A percentile compares a stretch with the other conserved stretches of the same genome.
These are phyloP conservation scores for Suillus hirtellus DNA, from an alignment of 768 basidiomycete genomes.

Conservation along the genomic window DNA sequence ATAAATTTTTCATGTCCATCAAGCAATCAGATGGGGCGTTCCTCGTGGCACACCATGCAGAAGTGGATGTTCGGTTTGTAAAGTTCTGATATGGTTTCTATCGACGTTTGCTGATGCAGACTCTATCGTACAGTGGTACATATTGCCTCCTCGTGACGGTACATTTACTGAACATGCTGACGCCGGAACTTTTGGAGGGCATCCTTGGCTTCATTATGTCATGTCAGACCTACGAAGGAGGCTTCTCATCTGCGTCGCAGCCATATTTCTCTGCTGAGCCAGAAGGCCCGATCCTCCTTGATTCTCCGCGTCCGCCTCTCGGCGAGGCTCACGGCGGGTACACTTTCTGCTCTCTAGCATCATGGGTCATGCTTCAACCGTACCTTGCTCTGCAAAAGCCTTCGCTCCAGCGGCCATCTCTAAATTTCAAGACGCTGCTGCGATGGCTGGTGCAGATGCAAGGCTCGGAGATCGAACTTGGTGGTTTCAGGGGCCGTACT, in stretches of 20 bases:
- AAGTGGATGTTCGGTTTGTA: constrained; percentile 89
- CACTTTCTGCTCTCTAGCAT: constrained; percentile 89
- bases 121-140: constrained; percentile 66
- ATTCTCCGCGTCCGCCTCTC: constrained; percentile 65
- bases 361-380: constrained; percentile 76
- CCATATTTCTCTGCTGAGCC: constrained; percentile 51
- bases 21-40: constrained; percentile 95
- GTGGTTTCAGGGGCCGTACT: constrained; percentile 90
- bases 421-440: constrained; percentile 62
- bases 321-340: constrained; percentile 99
- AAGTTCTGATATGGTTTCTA: neutral
- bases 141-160: constrained; percentile 91
- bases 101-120: neutral
- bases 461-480: constrained; percentile 77
- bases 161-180: constrained; percentile 80
- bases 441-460: constrained; percentile 90
- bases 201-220: constrained; percentile 80
- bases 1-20: constrained; percentile 86
- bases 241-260: constrained; percentile 81
- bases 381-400: constrained; percentile 36
- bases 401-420: constrained; percentile 30
- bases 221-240: constrained; percentile 98
- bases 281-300: constrained; percentile 33
- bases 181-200: constrained; percentile 79
- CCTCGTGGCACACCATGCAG: constrained; percentile 80